A percentile compares a stretch with the other conserved stretches of the same genome.
These are phyloP conservation scores for Colletotrichum viniferum DNA, from an alignment of 2,329 filamentous ascomycete species.

Conservation along the genomic window DNA sequence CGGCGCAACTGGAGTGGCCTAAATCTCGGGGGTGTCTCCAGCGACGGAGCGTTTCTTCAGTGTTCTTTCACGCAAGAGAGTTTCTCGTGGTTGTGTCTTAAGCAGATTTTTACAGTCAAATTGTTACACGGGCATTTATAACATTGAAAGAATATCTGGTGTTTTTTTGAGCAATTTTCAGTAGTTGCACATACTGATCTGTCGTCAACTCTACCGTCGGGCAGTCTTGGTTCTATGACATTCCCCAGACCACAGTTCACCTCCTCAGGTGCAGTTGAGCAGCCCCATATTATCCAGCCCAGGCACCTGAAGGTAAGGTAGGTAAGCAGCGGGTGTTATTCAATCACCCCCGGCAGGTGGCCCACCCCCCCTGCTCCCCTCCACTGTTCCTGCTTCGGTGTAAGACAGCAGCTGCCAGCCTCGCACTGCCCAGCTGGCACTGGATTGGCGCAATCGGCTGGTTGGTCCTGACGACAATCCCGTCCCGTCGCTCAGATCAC, in stretches of 20 bases:
- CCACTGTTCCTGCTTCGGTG: neutral
- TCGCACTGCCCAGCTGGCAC: constrained; percentile 4
- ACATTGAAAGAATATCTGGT: neutral
- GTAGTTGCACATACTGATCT: neutral
- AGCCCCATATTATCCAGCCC: neutral
- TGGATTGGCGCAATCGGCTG: neutral
- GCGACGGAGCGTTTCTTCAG: neutral
- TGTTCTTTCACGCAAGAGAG: neutral
- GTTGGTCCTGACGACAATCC: constrained; percentile 9
- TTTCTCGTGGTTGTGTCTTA: neutral
- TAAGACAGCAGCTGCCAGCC: constrained; percentile 17
- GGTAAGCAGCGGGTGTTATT: neutral
- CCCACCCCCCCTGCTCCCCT: neutral
- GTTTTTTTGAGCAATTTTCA: neutral
- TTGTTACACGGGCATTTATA: neutral
- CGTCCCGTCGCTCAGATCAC: neutral
- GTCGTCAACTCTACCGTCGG: too few species aligned
- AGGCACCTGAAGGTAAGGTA: neutral
- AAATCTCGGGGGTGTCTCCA: constrained; percentile 23
- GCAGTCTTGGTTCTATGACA: neutral
- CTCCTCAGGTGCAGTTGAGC: neutral
- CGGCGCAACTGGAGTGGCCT: constrained; percentile 14
- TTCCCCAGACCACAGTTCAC: neutral
- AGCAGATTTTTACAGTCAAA: neutral
- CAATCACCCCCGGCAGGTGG: neutral